These are phyloP conservation scores for Wallacemonas sp. DNA, from an alignment of 208 protist genomes.

Conservation along the genomic window DNA sequence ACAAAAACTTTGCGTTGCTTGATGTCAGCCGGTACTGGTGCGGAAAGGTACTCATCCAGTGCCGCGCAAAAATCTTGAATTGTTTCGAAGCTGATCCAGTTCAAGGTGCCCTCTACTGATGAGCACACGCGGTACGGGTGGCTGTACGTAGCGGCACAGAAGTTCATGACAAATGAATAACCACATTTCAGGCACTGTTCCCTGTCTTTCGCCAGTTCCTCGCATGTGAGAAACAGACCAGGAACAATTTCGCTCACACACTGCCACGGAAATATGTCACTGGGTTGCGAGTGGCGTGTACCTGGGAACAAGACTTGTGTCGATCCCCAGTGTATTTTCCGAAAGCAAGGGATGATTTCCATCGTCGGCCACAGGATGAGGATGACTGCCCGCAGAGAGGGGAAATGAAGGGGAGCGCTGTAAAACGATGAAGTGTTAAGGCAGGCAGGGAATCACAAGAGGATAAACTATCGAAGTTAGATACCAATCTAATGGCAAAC, in stretches of 20 bases:
- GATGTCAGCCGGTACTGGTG: constrained; percentile 7
- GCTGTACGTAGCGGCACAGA: constrained; percentile 51
- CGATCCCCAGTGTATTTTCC: constrained; percentile 33
- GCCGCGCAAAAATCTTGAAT: constrained; percentile 43
- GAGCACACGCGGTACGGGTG: constrained; percentile 60
- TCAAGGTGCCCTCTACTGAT: constrained; percentile 8
- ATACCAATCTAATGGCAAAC: not conserved
- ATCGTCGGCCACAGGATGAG: not conserved
- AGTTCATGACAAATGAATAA: constrained; percentile 63
- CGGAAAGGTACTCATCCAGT: constrained; percentile 43
- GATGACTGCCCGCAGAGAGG: too few species aligned
- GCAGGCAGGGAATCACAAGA: too few species aligned
- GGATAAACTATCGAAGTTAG: not conserved
- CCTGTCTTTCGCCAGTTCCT: constrained; percentile 40
- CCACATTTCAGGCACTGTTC: constrained; percentile 21
- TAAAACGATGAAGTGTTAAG: too few species aligned
- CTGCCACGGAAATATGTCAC: constrained; percentile 46
- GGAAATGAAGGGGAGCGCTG: too few species aligned
- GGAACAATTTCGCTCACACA: constrained; percentile 74
- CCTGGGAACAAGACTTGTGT: constrained; percentile 22
- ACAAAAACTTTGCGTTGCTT: constrained; percentile 58
- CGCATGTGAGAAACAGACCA: constrained; percentile 75
- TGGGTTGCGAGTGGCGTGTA: constrained; percentile 21
- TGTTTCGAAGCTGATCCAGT: constrained; percentile 30
- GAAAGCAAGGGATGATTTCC: constrained; percentile 8